phyloP scores from a whole-genome alignment of 2,329 filamentous ascomycete genomes.

The Coniochaeta sp. region DNA sequence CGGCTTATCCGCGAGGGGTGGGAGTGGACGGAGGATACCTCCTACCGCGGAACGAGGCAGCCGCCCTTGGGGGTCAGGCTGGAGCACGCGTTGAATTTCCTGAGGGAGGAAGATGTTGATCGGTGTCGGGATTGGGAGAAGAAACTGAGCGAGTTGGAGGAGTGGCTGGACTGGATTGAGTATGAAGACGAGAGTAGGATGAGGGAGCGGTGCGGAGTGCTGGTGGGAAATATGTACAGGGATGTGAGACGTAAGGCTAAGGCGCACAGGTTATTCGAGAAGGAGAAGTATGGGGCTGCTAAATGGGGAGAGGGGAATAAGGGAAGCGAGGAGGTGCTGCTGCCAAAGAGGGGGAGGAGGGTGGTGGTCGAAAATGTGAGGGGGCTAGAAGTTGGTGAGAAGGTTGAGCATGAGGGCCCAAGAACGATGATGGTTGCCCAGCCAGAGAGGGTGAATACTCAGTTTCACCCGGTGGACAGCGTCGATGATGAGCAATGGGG shows the following conservation, averaged over 20 bases:
- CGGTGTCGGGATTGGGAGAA: conserved; percentile 30
- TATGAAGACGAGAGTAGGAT: conserved; percentile 9
- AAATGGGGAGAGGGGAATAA: not conserved
- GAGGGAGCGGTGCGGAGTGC: conserved; percentile 11
- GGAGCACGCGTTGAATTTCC: conserved; percentile 30
- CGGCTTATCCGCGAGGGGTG: conserved; percentile 11
- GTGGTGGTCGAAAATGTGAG: not conserved
- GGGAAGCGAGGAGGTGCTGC: not conserved
- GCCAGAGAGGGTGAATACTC: not conserved
- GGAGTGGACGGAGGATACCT: conserved; percentile 10
- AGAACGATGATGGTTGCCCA: not conserved
- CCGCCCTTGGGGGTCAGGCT: conserved; percentile 24
- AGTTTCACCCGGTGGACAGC: not conserved
- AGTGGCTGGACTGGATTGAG: conserved; percentile 30
- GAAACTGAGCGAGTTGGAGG: conserved; percentile 25
- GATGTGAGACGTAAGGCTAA: conserved; percentile 24
- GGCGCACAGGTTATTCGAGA: conserved; percentile 25
- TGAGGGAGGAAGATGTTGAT: conserved; percentile 39
- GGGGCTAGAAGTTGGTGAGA: not conserved
- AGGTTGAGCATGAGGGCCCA: not conserved
- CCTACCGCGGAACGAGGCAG: conserved; percentile 14
- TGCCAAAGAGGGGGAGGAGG: not conserved
- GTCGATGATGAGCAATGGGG: not conserved
- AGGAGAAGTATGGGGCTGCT: conserved; percentile 21
- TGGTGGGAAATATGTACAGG: conserved; percentile 14